Conservation (phyloP, 169 alveolate species). For the Cryptosporidium bovis region DNA sequence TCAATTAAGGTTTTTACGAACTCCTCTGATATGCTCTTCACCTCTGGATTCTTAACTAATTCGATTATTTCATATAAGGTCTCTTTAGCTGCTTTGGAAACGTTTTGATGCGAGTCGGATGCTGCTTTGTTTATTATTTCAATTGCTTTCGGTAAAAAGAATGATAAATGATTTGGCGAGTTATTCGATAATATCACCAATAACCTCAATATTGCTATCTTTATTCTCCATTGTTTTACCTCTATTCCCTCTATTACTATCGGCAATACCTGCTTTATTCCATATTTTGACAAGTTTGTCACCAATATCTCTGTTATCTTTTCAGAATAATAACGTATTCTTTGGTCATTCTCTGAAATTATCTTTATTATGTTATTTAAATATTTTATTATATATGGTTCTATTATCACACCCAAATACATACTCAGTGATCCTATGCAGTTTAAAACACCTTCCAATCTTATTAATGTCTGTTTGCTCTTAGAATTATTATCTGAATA, state of each 20-base stretch:
- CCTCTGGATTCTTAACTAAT: constrained; percentile 59
- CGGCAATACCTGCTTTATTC: constrained; percentile 72
- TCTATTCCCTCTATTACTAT: constrained; percentile 61
- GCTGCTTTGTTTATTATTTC: constrained; percentile 34
- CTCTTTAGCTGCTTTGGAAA: constrained; percentile 61
- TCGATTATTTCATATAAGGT: constrained; percentile 34
- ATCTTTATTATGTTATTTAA: constrained; percentile 7
- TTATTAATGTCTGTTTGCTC: background rate
- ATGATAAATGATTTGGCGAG: constrained; percentile 45
- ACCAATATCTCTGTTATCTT: constrained; percentile 72
- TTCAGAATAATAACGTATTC: constrained; percentile 51
- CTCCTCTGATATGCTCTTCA: constrained; percentile 33
- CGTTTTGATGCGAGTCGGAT: constrained; percentile 71
- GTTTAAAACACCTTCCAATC: constrained; percentile 29
- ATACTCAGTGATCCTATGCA: constrained; percentile 59
- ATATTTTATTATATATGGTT: constrained; percentile 35
- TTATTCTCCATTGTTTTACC: constrained; percentile 79
- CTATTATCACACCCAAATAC: constrained; percentile 25
- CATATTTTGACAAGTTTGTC: constrained; percentile 72
- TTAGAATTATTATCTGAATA: background rate
- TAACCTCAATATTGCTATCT: constrained; percentile 79
- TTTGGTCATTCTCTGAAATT: constrained; percentile 45
- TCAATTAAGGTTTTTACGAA: constrained; percentile 24
- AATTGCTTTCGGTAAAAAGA: constrained; percentile 53
- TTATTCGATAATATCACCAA: constrained; percentile 66